These are phyloP conservation scores for Spathaspora boniae DNA, from an alignment of 805 yeast genomes.

Conservation along the genomic window DNA sequence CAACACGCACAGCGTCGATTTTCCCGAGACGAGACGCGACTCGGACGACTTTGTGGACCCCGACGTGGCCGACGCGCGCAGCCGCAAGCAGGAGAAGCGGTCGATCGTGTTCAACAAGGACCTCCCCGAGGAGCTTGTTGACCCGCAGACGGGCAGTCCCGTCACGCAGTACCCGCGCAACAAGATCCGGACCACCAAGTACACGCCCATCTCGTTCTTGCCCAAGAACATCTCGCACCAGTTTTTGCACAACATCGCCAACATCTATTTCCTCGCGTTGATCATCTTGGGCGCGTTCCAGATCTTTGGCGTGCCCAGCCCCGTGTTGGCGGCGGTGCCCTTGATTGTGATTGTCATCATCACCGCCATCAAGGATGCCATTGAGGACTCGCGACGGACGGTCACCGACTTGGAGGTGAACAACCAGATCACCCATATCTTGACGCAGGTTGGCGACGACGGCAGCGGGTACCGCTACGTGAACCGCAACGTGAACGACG, in stretches of 20 bases:
- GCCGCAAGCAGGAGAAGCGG: constrained; percentile 23
- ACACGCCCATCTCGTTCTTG: constrained; percentile 83
- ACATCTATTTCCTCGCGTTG: constrained; percentile 76
- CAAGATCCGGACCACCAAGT: constrained; percentile 92
- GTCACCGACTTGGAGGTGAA: constrained; percentile 69
- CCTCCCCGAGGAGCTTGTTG: constrained; percentile 55
- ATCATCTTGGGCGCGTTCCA: constrained; percentile 76
- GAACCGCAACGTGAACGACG: constrained; percentile 62
- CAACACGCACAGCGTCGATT: constrained; percentile 12
- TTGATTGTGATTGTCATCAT: constrained; percentile 71
- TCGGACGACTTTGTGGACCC: constrained; percentile 24
- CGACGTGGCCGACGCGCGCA: constrained; percentile 31
- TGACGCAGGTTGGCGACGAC: constrained; percentile 29
- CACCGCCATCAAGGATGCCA: constrained; percentile 76
- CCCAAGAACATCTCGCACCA: constrained; percentile 83
- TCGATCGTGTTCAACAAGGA: constrained; percentile 53
- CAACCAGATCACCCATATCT: constrained; percentile 67
- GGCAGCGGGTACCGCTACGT: constrained; percentile 23
- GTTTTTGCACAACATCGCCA: constrained; percentile 79
- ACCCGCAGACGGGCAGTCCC: constrained; percentile 59
- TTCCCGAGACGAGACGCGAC: constrained; percentile 8
- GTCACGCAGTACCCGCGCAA: constrained; percentile 69
- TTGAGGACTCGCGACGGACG: constrained; percentile 78
- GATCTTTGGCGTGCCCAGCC: constrained; percentile 79
- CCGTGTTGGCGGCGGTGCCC: constrained; percentile 73